Evolutionary conservation across 768 basidiomycete species (phyloP), one percentile per base, ranked within the genome.

Genomic region (Tricholoma matsutake): DNA sequence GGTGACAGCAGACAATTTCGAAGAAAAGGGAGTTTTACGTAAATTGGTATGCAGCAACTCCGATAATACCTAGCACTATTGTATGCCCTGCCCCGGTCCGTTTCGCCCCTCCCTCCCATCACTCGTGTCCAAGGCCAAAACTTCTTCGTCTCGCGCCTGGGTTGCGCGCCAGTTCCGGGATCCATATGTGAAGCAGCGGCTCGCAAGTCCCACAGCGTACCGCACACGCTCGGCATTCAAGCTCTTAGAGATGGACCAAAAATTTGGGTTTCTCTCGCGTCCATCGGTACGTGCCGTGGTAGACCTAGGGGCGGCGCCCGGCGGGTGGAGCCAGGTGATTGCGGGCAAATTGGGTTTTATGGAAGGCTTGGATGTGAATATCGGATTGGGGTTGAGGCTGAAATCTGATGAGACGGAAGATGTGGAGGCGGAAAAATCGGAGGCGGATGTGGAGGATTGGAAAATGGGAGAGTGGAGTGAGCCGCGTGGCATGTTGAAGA

Each of bases 151-250:
- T 0, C 77, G 71, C 14, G 70, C 77, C 54, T 94, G 92, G 92
- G 79, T 93, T 11, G 72, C 83, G 1, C 79, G 92, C 29, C 92
- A 94, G 69, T 79, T 72, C 53, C 76, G 80, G 11, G 92, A 94
- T 68, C 89, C 88, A 0, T 91, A 86, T 68, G 85, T 93, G 31
- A 85, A 84, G 65, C 73, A 70, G 60, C 71, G 67, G 20, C 63
- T 66, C 11, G 62, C 60, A 3, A 65, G 71, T 61, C 73, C 81
- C 7, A 69, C 71, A 0, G 67, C 79, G 10, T 96, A 86, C 72
- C 88, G 94, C 25, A 88, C 96, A 0, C 86, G 96, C 52, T 90
- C 94, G 11, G 94, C 95, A 3, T 96, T 92, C 80, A 98, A 98
- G 76, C 86, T 98, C 14, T 72, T 94, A 61, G 91, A 95, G 66